Evolutionary conservation across 106 monocot genomes (phyloP).

Genomic region (Posidonia australis): DNA sequence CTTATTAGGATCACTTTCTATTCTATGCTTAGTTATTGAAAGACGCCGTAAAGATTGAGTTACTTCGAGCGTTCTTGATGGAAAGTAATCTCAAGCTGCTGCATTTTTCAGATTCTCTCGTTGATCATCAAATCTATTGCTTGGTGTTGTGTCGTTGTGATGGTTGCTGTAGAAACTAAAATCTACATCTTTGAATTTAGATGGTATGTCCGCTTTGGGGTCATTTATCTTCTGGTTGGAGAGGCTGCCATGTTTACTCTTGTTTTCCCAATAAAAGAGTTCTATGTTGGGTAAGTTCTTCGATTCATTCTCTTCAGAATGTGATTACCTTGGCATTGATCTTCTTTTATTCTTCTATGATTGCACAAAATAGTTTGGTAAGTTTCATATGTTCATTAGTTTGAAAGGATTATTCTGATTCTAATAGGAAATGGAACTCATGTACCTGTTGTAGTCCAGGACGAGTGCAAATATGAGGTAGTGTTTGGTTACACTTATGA

Average conservation of each 20-base stretch:
- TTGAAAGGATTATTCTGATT: no score
- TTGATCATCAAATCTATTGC: constrained; percentile 34
- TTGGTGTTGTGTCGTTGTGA: constrained; percentile 59
- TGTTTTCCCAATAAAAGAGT: constrained; percentile 50
- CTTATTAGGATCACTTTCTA: no score
- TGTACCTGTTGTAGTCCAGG: no score
- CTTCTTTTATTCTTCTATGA: neutral
- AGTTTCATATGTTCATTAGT: no score
- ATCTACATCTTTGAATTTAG: constrained; percentile 80
- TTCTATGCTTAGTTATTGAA: no score
- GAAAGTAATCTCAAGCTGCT: neutral
- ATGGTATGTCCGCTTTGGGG: constrained; percentile 82
- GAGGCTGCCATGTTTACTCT: constrained; percentile 59
- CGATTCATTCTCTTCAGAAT: neutral
- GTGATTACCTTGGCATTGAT: no score
- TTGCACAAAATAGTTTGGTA: neutral
- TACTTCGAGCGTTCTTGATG: no score
- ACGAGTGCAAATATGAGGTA: no score
- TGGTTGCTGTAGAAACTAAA: constrained; percentile 68
- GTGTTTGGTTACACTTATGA: no score
- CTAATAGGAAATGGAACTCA: no score
- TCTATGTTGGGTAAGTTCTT: constrained; percentile 45
- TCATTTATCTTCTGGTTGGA: constrained; percentile 65
- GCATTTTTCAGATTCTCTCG: constrained; percentile 44
- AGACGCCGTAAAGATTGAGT: no score